These are phyloP conservation scores for Heliosperma pusillum DNA, from an alignment of 148 eudicot genomes.

Conservation along the genomic window DNA sequence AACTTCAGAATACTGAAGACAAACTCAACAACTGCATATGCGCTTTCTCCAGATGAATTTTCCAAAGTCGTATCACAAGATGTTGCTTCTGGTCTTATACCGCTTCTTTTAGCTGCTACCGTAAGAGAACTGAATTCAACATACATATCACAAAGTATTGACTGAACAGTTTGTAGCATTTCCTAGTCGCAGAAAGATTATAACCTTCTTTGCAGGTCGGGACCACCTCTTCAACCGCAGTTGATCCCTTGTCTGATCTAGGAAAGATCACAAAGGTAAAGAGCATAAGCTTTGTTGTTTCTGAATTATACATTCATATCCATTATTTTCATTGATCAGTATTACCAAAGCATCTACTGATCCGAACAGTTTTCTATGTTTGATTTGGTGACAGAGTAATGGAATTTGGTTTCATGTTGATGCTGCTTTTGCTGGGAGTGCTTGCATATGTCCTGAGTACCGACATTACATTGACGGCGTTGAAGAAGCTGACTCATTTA, in stretches of 20 bases:
- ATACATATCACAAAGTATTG: neutral
- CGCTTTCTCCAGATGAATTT: slow-evolving; percentile 70
- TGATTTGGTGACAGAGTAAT: slow-evolving; percentile 44
- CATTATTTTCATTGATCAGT: neutral
- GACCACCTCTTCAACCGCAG: slow-evolving; percentile 91
- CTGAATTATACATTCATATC: neutral
- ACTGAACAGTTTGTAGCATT: neutral
- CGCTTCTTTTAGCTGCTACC: slow-evolving; percentile 77
- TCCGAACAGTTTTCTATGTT: slow-evolving; percentile 17
- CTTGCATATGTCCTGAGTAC: slow-evolving; percentile 89
- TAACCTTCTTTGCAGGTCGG: slow-evolving; percentile 56
- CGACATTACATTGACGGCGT: slow-evolving; percentile 76
- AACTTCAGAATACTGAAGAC: slow-evolving; percentile 71
- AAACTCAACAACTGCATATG: slow-evolving; percentile 56
- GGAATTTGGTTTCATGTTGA: slow-evolving; percentile 89
- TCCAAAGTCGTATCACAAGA: slow-evolving; percentile 58
- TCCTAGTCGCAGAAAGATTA: neutral
- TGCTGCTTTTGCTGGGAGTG: slow-evolving; percentile 98
- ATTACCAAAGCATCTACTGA: neutral
- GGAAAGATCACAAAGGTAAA: slow-evolving; percentile 73
- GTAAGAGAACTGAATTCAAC: slow-evolving; percentile 44
- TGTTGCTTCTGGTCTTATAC: slow-evolving; percentile 63
- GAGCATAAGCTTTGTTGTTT: neutral
- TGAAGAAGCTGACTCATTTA: slow-evolving; percentile 89
- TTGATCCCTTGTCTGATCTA: slow-evolving; percentile 78